These are phyloP conservation scores for Mucor piriformis DNA, from an alignment of 371 early-diverging fungal species.

Conservation along the genomic window DNA sequence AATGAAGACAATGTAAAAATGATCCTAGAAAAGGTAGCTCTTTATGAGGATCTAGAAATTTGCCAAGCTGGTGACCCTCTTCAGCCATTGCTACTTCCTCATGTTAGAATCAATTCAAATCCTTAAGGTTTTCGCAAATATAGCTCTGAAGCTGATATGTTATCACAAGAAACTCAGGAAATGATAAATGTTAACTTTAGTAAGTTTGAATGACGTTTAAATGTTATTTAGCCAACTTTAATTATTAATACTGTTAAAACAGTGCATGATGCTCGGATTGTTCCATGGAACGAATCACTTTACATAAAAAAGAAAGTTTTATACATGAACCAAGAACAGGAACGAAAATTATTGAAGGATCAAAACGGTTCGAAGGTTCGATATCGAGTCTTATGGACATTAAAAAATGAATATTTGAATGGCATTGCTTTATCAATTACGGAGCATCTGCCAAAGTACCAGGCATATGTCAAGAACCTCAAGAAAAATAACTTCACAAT, in stretches of 20 bases:
- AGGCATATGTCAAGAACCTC: conserved; percentile 15
- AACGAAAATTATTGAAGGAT: conserved; percentile 9
- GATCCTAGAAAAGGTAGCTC: conserved; percentile 1
- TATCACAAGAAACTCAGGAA: conserved; percentile 4
- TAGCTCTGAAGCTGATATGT: conserved; percentile 3
- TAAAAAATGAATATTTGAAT: conserved; percentile 16
- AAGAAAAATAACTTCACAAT: conserved; percentile 12
- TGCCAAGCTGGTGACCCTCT: conserved; percentile 6
- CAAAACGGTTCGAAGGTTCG: conserved; percentile 14
- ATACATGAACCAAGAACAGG: conserved; percentile 13
- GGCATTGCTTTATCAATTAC: conserved; percentile 15
- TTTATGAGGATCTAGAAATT: conserved; percentile 6
- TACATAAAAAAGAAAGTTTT: conserved; percentile 15
- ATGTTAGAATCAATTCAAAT: conserved; percentile 1
- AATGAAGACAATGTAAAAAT: conserved; percentile 10
- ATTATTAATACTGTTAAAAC: conserved; percentile 8
- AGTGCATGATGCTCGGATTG: conserved; percentile 7
- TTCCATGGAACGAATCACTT: conserved; percentile 6
- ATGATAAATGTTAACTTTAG: conserved; percentile 5
- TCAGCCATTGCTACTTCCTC: conserved; percentile 5
- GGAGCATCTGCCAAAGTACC: conserved; percentile 18
- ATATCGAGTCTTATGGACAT: conserved; percentile 15
- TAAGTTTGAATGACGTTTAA: conserved; percentile 11
- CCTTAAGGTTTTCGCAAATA: not conserved
- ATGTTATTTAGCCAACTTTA: conserved; percentile 1